phyloP scores from a whole-genome alignment of 257 asterid genomes.

The Plantago ovata region DNA sequence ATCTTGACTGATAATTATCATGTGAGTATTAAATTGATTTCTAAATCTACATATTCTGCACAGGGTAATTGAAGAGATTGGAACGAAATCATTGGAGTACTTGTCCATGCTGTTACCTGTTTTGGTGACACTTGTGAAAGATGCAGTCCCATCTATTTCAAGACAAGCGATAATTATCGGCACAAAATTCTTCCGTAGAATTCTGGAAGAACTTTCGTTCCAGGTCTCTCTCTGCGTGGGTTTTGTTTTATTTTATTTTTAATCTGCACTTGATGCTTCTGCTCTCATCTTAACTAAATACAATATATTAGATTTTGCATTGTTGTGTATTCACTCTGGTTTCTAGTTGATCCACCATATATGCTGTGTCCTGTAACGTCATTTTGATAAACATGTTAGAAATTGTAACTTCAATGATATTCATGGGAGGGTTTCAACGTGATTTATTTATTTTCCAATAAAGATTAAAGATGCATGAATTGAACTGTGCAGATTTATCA shows the following conservation, averaged over 20 bases:
- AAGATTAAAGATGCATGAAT: too few species aligned
- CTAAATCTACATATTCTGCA: conserved; percentile 29
- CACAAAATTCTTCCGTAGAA: conserved; percentile 52
- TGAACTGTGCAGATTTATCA: too few species aligned
- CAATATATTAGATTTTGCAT: conserved; percentile 3
- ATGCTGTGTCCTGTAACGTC: too few species aligned
- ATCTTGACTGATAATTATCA: not conserved
- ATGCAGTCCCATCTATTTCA: conserved; percentile 49
- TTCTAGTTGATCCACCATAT: conserved; percentile 10
- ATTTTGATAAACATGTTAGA: too few species aligned
- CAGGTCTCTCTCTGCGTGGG: conserved; percentile 47
- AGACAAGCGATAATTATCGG: conserved; percentile 75
- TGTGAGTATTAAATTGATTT: not conserved
- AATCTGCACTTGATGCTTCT: too few species aligned
- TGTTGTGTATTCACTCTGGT: conserved; percentile 12
- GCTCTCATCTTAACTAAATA: not conserved
- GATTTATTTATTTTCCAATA: too few species aligned
- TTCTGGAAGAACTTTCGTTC: conserved; percentile 72
- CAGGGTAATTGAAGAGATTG: conserved; percentile 85
- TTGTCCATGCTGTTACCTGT: conserved; percentile 61
- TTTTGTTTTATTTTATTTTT: not conserved
- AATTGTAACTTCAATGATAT: too few species aligned
- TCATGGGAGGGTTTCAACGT: too few species aligned
- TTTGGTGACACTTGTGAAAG: conserved; percentile 59
- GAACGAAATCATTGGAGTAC: conserved; percentile 58